phyloP scores from a whole-genome alignment of 495 filamentous ascomycete species.

The Hypoxylon fuscum region DNA sequence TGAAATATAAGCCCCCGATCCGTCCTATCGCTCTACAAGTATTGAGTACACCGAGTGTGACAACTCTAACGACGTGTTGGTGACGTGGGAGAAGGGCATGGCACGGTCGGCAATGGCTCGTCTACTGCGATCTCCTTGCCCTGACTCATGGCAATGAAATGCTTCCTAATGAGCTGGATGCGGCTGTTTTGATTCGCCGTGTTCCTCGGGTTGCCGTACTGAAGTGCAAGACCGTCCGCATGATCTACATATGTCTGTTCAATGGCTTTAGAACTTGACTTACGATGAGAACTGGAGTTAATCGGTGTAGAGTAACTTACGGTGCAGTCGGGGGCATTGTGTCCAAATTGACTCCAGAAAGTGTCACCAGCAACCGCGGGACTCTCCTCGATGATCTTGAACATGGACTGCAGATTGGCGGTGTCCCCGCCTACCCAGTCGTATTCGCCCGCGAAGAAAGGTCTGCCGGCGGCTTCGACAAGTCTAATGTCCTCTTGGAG shows the following conservation, averaged over 20 bases:
- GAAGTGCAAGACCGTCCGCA: constrained; percentile 56
- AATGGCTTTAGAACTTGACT: background rate
- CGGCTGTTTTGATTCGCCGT: constrained; percentile 49
- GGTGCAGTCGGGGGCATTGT: constrained; percentile 59
- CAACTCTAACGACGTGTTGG: constrained; percentile 46
- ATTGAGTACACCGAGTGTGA: too few relatives aligned
- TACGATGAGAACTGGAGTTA: background rate
- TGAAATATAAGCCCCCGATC: too few relatives aligned
- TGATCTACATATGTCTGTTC: constrained; percentile 51
- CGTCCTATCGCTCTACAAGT: too few relatives aligned
- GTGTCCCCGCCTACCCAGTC: constrained; percentile 55
- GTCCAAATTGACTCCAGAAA: constrained; percentile 64
- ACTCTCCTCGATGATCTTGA: constrained; percentile 53
- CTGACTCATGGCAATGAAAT: constrained; percentile 55
- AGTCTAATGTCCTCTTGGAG: constrained; percentile 53
- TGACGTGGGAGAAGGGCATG: constrained; percentile 42
- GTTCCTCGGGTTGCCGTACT: constrained; percentile 61
- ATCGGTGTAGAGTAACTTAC: constrained; percentile 44
- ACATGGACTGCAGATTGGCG: constrained; percentile 54
- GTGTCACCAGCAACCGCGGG: constrained; percentile 55
- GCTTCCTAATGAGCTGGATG: constrained; percentile 54
- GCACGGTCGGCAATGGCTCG: constrained; percentile 41
- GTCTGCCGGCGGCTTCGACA: constrained; percentile 51
- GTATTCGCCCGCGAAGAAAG: constrained; percentile 63
- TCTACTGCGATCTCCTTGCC: constrained; percentile 33